Evolutionary conservation across 805 yeast genomes (phyloP).

Genomic region (Millerozyma acaciae): DNA sequence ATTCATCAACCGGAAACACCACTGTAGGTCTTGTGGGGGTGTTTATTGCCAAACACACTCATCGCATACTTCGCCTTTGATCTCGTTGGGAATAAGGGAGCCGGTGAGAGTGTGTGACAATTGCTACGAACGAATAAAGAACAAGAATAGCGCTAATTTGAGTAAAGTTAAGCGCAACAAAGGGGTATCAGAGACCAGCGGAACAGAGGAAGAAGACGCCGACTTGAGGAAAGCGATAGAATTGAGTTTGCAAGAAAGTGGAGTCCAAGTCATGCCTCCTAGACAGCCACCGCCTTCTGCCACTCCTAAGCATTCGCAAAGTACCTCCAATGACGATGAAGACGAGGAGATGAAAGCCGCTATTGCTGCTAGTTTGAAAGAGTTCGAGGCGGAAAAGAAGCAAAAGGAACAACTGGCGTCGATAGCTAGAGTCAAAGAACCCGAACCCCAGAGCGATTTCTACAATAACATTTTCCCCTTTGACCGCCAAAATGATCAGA

Average conservation of each 20-base stretch:
- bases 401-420: conserved; percentile 12
- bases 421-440: too few relatives aligned
- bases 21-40: conserved; percentile 96
- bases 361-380: conserved; percentile 84
- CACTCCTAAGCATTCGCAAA: too few relatives aligned
- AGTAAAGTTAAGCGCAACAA: conserved; percentile 5
- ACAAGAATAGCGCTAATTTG: conserved; percentile 20
- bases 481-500: conserved; percentile 4
- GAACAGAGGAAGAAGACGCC: conserved; percentile 58
- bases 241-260: conserved; percentile 63
- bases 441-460: conserved; percentile 24
- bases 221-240: conserved; percentile 76
- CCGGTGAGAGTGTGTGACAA: conserved; percentile 94
- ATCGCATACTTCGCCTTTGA: conserved; percentile 63
- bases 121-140: conserved; percentile 62
- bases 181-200: conserved; percentile 5
- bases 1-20: conserved; percentile 86
- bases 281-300: conserved; percentile 22
- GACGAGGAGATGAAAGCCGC: conserved; percentile 87
- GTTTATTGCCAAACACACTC: conserved; percentile 87
- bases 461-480: conserved; percentile 27
- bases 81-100: conserved; percentile 79
- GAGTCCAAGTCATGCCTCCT: conserved; percentile 12
- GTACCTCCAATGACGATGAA: conserved; percentile 66
- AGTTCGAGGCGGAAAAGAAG: conserved; percentile 44